A percentile compares a stretch with the other conserved stretches of the same genome.
Conservation (phyloP, 1,284 basidiomycete genomes). For the Rhodotorula sp. region DNA sequence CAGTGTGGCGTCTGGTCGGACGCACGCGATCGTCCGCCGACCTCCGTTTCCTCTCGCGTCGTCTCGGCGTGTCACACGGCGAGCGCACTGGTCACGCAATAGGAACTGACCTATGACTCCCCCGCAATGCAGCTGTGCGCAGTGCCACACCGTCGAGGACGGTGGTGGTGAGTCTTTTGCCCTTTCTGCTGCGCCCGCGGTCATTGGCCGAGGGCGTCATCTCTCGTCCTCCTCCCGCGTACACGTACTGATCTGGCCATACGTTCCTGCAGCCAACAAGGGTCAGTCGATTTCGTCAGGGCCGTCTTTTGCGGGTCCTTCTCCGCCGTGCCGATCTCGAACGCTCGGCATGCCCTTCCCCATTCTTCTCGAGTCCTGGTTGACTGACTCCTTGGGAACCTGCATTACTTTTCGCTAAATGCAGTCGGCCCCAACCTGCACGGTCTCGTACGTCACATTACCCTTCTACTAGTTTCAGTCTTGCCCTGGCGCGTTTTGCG, state of each 20-base stretch:
- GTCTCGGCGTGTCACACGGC: neutral
- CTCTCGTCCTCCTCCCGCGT: neutral
- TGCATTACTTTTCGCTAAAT: neutral
- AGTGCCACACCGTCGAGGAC: slow-evolving; percentile 88
- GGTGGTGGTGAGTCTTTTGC: slow-evolving; percentile 73
- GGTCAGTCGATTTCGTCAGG: slow-evolving; percentile 17
- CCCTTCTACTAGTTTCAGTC: neutral
- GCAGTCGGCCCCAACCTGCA: slow-evolving; percentile 89
- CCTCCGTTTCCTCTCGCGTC: neutral
- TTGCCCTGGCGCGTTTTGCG: neutral
- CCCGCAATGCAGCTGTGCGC: slow-evolving; percentile 69
- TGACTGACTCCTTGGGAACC: neutral
- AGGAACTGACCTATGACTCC: too few relatives aligned
- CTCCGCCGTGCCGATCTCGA: neutral
- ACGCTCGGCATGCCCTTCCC: neutral
- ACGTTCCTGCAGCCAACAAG: slow-evolving; percentile 34
- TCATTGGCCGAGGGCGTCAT: neutral
- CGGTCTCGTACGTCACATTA: slow-evolving; percentile 58
- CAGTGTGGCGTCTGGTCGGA: neutral
- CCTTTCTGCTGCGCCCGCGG: too few relatives aligned
- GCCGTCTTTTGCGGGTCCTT: neutral
- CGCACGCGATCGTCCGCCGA: neutral
- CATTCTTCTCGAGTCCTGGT: neutral
- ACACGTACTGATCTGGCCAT: slow-evolving; percentile 4
- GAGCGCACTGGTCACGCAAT: too few relatives aligned